Conservation (phyloP, 257 asterid genomes). For the Verbena officinalis region DNA sequence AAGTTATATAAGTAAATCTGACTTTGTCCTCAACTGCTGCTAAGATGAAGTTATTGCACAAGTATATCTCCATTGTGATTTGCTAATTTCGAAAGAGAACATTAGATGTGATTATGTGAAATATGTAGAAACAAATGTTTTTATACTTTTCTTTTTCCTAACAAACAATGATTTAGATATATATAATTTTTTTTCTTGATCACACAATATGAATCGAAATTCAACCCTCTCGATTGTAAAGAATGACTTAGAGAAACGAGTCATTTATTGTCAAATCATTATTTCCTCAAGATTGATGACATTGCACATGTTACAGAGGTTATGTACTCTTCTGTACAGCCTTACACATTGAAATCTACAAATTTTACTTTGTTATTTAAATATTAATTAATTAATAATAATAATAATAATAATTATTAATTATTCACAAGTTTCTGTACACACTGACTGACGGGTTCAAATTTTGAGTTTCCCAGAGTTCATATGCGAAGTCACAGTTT, state of each 20-base stretch:
- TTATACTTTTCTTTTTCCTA: too few relatives aligned
- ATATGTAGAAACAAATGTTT: too few relatives aligned
- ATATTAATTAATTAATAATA: too few relatives aligned
- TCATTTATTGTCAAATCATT: constrained; percentile 21
- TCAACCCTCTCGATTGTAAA: not conserved
- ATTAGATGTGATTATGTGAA: too few relatives aligned
- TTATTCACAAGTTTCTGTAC: constrained; percentile 6
- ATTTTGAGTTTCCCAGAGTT: constrained; percentile 28
- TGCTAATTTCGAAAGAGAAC: too few relatives aligned
- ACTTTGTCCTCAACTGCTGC: too few relatives aligned
- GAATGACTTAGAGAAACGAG: constrained; percentile 9
- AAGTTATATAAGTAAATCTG: too few relatives aligned
- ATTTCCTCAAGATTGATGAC: constrained; percentile 44
- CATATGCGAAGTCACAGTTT: constrained; percentile 32
- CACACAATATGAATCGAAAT: not conserved
- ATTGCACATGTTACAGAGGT: constrained; percentile 37
- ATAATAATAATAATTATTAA: too few relatives aligned
- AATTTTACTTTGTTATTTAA: not conserved
- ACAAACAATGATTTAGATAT: not conserved
- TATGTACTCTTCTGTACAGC: constrained; percentile 25
- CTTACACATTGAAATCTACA: constrained; percentile 38
- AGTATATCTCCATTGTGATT: too few relatives aligned
- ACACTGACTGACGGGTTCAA: constrained; percentile 27
- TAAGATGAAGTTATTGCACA: too few relatives aligned
- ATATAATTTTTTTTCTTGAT: not conserved